Conservation (phyloP, 106 monocot genomes). For the Apostasia shenzhenica region DNA sequence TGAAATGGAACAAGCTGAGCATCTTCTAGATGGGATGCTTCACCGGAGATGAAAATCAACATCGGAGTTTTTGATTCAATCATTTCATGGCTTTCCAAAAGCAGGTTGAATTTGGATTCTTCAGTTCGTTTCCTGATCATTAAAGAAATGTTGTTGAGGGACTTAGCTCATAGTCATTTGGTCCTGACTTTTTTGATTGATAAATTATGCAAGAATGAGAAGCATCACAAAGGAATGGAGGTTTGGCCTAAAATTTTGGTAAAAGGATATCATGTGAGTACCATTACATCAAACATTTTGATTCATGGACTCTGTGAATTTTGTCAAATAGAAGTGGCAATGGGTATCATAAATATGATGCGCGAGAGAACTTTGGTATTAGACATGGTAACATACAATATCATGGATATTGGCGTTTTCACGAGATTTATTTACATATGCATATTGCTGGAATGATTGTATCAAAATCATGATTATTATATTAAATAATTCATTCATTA, state of each 20-base stretch:
- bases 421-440: too few species aligned
- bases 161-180: constrained; percentile 46
- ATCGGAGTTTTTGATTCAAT: constrained; percentile 39
- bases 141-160: constrained; percentile 53
- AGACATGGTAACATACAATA: constrained; percentile 59
- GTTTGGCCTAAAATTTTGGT: constrained; percentile 47
- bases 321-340: constrained; percentile 37
- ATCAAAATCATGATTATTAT: too few species aligned
- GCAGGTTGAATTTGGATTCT: constrained; percentile 34
- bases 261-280: constrained; percentile 47
- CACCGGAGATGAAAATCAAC: constrained; percentile 32
- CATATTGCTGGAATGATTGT: too few species aligned
- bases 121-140: constrained; percentile 47
- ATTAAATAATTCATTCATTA: too few species aligned
- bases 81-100: constrained; percentile 43
- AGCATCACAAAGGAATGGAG: constrained; percentile 35
- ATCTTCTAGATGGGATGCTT: constrained; percentile 63
- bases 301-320: constrained; percentile 63
- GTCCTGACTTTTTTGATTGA: constrained; percentile 42
- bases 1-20: constrained; percentile 58
- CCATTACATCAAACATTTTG: constrained; percentile 53
- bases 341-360: constrained; percentile 37
- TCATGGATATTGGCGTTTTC: too few species aligned
- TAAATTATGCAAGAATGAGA: constrained; percentile 42
- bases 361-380: constrained; percentile 38